Conservation (phyloP, 2,329 filamentous ascomycete species). For the Ceratocystis albifundus region DNA sequence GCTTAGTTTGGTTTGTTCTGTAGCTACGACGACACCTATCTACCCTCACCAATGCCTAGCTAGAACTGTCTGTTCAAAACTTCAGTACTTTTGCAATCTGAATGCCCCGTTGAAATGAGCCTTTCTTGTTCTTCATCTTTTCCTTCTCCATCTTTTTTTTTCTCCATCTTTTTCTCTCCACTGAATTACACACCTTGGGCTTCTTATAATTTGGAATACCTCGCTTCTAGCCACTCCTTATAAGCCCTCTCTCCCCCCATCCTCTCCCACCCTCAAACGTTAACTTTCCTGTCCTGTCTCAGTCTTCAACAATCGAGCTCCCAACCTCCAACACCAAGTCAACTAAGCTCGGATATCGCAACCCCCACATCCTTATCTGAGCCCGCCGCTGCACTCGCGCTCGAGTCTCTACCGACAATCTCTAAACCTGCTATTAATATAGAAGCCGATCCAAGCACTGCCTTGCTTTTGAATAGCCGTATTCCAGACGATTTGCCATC, state of each 20-base stretch:
- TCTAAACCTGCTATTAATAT: background rate
- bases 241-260: background rate
- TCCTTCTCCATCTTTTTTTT: background rate
- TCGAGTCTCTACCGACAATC: background rate
- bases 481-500: background rate
- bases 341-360: conserved; percentile 3
- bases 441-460: background rate
- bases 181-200: too few relatives aligned
- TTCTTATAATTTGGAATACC: background rate
- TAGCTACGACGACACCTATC: too few relatives aligned
- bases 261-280: background rate
- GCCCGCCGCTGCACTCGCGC: background rate
- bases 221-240: background rate
- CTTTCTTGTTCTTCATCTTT: background rate
- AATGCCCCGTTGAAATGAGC: background rate
- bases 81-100: background rate
- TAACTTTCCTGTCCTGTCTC: background rate
- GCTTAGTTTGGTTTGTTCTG: too few relatives aligned
- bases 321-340: conserved; percentile 9
- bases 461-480: background rate
- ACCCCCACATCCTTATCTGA: background rate
- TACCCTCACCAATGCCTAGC: too few relatives aligned
- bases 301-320: conserved; percentile 8
- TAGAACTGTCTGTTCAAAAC: too few relatives aligned
- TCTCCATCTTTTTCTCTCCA: too few relatives aligned